Conservation (phyloP, 139 green algal species). For the Chloropicon primus region DNA sequence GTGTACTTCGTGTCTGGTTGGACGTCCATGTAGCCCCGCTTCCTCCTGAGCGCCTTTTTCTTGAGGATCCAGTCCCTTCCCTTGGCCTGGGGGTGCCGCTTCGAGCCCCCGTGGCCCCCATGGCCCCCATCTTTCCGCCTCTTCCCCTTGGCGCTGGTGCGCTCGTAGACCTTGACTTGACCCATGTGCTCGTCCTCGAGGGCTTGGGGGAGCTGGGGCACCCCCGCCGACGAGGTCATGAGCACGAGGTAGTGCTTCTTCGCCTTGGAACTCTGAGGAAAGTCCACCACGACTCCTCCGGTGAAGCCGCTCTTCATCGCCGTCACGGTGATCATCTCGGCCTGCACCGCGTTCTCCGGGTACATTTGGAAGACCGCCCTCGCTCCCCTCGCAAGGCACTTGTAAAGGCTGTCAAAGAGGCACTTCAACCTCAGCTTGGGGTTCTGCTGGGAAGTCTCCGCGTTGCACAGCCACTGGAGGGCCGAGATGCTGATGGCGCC, state of each 20-base stretch:
- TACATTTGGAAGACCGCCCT: constrained; percentile 53
- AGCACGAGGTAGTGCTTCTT: constrained; percentile 97
- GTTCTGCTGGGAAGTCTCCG: constrained; percentile 59
- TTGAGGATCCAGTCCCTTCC: constrained; percentile 71
- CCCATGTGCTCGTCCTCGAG: constrained; percentile 20
- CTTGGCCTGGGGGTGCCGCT: constrained; percentile 19
- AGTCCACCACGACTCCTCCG: constrained; percentile 93
- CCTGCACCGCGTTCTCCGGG: constrained; percentile 58
- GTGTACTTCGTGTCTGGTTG: constrained; percentile 86
- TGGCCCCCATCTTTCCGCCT: constrained; percentile 1
- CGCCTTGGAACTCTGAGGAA: constrained; percentile 77
- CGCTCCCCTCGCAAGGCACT: constrained; percentile 37
- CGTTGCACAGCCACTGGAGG: constrained; percentile 92
- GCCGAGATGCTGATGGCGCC: constrained; percentile 59
- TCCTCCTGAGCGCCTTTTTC: constrained; percentile 81
- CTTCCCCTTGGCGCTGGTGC: background rate
- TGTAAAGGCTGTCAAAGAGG: constrained; percentile 87
- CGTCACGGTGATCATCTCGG: constrained; percentile 79
- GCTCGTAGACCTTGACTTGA: background rate
- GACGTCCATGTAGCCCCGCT: constrained; percentile 56
- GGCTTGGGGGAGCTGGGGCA: constrained; percentile 27
- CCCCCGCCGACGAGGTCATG: constrained; percentile 52
- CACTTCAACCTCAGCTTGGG: constrained; percentile 57
- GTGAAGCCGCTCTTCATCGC: constrained; percentile 77
- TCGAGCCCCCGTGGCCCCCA: constrained; percentile 9